Evolutionary conservation across 2,329 filamentous ascomycete species (phyloP).

Genomic region (Penicillium hordei): DNA sequence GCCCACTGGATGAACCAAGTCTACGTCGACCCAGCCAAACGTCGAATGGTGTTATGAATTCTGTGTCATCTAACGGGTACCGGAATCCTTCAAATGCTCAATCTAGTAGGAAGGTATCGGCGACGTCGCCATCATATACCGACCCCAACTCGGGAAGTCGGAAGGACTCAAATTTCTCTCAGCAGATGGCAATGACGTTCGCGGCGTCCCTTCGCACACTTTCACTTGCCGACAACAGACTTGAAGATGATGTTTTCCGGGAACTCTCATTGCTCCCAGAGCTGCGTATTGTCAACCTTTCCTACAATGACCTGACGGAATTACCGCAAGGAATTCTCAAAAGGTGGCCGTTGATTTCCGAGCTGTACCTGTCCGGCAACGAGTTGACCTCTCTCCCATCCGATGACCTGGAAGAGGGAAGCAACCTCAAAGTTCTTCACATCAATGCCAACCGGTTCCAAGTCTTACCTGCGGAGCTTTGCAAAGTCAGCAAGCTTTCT

Average conservation of each 20-base stretch:
- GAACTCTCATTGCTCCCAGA: slow-evolving; percentile 81
- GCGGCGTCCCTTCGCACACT: slow-evolving; percentile 79
- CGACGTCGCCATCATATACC: slow-evolving; percentile 66
- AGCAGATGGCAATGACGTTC: slow-evolving; percentile 80
- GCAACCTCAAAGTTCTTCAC: slow-evolving; percentile 82
- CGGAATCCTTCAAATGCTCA: slow-evolving; percentile 85
- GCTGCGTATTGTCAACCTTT: slow-evolving; percentile 83
- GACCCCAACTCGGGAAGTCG: slow-evolving; percentile 60
- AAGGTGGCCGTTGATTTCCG: slow-evolving; percentile 84
- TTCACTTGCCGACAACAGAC: slow-evolving; percentile 87
- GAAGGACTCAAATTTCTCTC: slow-evolving; percentile 87
- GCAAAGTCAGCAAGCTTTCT: slow-evolving; percentile 86
- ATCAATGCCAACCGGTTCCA: slow-evolving; percentile 99
- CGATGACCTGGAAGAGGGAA: slow-evolving; percentile 89
- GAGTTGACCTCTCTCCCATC: slow-evolving; percentile 87
- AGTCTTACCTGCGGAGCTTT: slow-evolving; percentile 90
- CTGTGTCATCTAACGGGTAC: slow-evolving; percentile 64
- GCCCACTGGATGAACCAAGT: slow-evolving; percentile 61
- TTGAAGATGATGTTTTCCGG: slow-evolving; percentile 94
- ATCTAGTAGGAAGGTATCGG: slow-evolving; percentile 79
- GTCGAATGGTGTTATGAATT: slow-evolving; percentile 72
- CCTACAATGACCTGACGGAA: slow-evolving; percentile 92
- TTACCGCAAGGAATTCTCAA: slow-evolving; percentile 85
- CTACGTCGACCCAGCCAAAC: slow-evolving; percentile 79
- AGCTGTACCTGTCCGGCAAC: slow-evolving; percentile 93